phyloP scores from a whole-genome alignment of 768 basidiomycete genomes.

The Erythrobasidium yunnanense region DNA sequence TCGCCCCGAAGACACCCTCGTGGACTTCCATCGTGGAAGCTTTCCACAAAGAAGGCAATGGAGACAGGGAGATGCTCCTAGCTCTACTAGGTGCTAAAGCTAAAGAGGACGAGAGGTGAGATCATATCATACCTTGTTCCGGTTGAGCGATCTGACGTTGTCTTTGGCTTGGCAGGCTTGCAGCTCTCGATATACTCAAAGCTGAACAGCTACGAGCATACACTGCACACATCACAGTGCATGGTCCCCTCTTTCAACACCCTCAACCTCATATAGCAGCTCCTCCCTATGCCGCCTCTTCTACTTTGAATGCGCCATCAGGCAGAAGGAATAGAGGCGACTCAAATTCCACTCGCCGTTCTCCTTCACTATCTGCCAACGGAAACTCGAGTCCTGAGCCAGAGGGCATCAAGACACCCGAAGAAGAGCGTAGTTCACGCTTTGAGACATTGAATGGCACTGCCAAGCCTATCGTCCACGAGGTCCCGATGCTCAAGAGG shows the following conservation, averaged over 20 bases:
- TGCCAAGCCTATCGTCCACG: no score
- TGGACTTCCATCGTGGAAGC: slow-evolving; percentile 27
- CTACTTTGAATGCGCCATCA: no score
- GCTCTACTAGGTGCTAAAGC: slow-evolving; percentile 26
- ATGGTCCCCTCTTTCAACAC: slow-evolving; percentile 15
- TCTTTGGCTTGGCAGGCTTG: slow-evolving; percentile 17
- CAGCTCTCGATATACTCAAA: slow-evolving; percentile 30
- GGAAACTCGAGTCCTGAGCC: no score
- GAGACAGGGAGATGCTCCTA: slow-evolving; percentile 26
- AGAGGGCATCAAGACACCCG: no score
- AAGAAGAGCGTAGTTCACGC: no score
- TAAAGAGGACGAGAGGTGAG: slow-evolving; percentile 29
- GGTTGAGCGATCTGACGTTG: neutral
- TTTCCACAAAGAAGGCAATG: slow-evolving; percentile 27
- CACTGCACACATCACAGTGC: slow-evolving; percentile 15
- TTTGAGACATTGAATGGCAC: no score
- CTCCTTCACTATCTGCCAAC: no score
- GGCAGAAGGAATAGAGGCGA: no score
- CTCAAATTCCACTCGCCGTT: no score
- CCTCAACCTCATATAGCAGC: neutral
- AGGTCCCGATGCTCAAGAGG: no score
- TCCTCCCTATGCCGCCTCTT: neutral
- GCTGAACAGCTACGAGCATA: slow-evolving; percentile 32
- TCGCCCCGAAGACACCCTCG: slow-evolving; percentile 9
- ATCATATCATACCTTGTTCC: neutral